Percentiles rank a stretch among this genome's conserved stretches.
Conservation (phyloP, 257 asterid genomes). For the Lycium barbarum region DNA sequence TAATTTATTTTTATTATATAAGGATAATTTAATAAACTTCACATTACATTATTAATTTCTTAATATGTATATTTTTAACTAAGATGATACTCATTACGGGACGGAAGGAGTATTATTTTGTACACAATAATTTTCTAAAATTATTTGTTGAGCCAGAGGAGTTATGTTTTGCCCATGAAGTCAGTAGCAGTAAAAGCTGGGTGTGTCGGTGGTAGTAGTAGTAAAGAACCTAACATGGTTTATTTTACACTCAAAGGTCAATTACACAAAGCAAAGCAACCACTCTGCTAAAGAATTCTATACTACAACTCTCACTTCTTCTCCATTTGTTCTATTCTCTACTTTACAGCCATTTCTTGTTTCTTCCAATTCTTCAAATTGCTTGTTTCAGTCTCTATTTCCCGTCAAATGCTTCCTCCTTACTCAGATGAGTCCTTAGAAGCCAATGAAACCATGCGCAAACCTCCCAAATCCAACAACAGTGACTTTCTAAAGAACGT, state of each 20-base stretch:
- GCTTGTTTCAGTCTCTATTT: background rate
- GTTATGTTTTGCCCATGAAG: background rate
- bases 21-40: no score
- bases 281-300: background rate
- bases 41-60: no score
- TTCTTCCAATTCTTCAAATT: background rate
- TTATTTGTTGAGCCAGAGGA: background rate
- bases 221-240: background rate
- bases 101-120: background rate
- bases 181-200: background rate
- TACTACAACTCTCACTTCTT: background rate
- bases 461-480: conserved; percentile 35
- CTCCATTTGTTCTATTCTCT: background rate
- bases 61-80: no score
- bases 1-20: no score
- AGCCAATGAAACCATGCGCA: background rate
- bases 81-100: no score
- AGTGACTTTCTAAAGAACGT: conserved; percentile 34
- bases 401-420: conserved; percentile 21
- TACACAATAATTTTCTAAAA: background rate
- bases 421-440: background rate
- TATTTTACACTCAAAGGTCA: background rate
- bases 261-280: background rate
- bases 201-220: conserved; percentile 22
- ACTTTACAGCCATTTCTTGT: background rate